A percentile compares a stretch with the other conserved stretches of the same genome.
phyloP scores from a whole-genome alignment of 2,329 filamentous ascomycete species.

The Hymenoscyphus linearis region DNA sequence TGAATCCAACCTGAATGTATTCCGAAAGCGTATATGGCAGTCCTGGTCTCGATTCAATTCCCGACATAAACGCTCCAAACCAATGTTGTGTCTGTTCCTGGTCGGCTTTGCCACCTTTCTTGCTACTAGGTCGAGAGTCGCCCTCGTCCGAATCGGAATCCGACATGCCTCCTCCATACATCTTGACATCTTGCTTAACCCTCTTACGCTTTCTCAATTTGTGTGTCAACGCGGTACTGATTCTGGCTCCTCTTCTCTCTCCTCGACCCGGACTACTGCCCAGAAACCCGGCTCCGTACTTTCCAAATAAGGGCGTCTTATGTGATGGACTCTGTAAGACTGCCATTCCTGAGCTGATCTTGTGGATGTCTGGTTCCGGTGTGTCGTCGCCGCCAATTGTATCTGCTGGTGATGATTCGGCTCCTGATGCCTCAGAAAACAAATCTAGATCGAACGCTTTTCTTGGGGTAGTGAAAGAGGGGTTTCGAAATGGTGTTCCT shows the following conservation, averaged over 20 bases:
- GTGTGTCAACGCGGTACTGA: constrained; percentile 42
- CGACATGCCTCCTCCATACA: constrained; percentile 34
- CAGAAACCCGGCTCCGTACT: constrained; percentile 37
- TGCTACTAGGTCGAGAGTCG: constrained; percentile 34
- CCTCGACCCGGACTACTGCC: constrained; percentile 53
- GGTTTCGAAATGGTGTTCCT: constrained; percentile 53
- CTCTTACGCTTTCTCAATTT: constrained; percentile 45
- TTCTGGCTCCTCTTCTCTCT: constrained; percentile 52
- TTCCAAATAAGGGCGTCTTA: constrained; percentile 38
- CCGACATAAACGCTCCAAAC: constrained; percentile 50
- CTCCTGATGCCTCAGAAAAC: constrained; percentile 51
- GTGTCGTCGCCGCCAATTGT: constrained; percentile 44
- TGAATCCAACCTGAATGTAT: constrained; percentile 56
- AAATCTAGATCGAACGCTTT: constrained; percentile 49
- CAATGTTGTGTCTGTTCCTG: constrained; percentile 28
- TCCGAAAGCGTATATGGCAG: constrained; percentile 61
- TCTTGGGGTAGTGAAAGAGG: constrained; percentile 59
- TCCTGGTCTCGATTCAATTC: constrained; percentile 59
- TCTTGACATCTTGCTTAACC: constrained; percentile 37
- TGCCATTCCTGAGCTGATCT: constrained; percentile 49
- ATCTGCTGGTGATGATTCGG: constrained; percentile 54
- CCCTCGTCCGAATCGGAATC: constrained; percentile 30
- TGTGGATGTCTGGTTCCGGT: constrained; percentile 52
- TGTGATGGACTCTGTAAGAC: constrained; percentile 43
- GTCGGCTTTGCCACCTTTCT: constrained; percentile 33